Percentiles rank a stretch among this genome's conserved stretches.
Conservation (phyloP, 345 rosid genomes). For the Camelina hispida region DNA sequence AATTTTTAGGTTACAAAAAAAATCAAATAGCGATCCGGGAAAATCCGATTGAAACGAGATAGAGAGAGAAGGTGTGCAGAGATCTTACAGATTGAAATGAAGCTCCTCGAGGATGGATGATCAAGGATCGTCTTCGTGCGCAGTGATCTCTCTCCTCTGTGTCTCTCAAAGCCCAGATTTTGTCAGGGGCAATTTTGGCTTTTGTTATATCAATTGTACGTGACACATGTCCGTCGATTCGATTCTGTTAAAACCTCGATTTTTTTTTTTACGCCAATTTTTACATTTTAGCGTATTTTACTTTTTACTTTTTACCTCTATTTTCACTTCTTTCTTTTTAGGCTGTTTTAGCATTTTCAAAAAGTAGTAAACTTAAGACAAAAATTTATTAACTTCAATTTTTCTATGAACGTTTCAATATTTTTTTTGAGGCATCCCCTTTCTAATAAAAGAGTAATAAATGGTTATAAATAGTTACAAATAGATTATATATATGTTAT, state of each 20-base stretch:
- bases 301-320: too few relatives aligned
- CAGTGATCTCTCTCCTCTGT: neutral
- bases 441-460: too few relatives aligned
- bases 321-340: too few relatives aligned
- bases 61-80: neutral
- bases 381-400: too few relatives aligned
- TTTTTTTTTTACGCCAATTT: neutral
- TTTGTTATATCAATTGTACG: neutral
- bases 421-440: too few relatives aligned
- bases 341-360: too few relatives aligned
- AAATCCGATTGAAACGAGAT: neutral
- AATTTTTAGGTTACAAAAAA: too few relatives aligned
- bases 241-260: neutral
- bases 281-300: neutral
- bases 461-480: too few relatives aligned
- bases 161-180: conserved; percentile 24
- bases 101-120: conserved; percentile 16
- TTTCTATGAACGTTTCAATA: too few relatives aligned
- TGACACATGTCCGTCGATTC: too few relatives aligned
- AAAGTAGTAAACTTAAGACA: too few relatives aligned
- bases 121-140: conserved; percentile 21
- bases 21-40: conserved; percentile 15
- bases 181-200: conserved; percentile 22
- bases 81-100: conserved; percentile 28
- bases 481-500: too few relatives aligned